These are phyloP conservation scores for Hirschioporus abietinus DNA, from an alignment of 768 basidiomycete species.

Conservation along the genomic window DNA sequence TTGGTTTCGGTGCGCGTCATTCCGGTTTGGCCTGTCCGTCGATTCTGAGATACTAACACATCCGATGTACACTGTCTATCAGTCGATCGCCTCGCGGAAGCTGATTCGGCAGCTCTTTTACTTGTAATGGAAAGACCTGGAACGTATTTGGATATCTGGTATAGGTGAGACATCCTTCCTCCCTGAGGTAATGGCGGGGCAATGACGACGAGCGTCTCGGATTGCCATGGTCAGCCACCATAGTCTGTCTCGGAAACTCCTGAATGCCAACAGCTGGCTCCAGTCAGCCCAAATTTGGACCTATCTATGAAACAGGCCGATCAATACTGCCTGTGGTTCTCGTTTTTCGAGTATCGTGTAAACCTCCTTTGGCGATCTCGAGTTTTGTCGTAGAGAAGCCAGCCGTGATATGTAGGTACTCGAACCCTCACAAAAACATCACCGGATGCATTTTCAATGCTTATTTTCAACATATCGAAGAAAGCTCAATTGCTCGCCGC, in stretches of 20 bases:
- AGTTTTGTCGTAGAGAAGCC: no score
- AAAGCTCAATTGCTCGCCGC: no score
- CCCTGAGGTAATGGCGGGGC: not conserved
- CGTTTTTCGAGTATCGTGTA: no score
- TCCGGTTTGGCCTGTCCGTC: not conserved
- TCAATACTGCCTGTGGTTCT: not conserved
- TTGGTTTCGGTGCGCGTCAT: not conserved
- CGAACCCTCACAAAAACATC: no score
- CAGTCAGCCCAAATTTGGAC: not conserved
- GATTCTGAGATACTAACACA: not conserved
- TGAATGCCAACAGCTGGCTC: not conserved
- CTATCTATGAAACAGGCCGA: not conserved
- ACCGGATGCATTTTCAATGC: no score
- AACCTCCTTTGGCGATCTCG: no score
- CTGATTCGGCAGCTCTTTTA: not conserved
- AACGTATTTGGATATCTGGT: not conserved
- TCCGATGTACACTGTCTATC: not conserved
- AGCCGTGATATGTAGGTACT: no score
- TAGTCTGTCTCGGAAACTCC: not conserved
- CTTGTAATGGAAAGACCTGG: not conserved
- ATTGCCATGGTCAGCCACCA: not conserved
- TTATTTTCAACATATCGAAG: no score
- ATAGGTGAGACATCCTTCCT: not conserved
- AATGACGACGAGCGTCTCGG: not conserved
- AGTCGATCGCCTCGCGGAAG: not conserved